Evolutionary conservation across 306 rosid species (phyloP), one percentile per base, ranked within the genome.

Genomic region (Echinosophora koreensis): DNA sequence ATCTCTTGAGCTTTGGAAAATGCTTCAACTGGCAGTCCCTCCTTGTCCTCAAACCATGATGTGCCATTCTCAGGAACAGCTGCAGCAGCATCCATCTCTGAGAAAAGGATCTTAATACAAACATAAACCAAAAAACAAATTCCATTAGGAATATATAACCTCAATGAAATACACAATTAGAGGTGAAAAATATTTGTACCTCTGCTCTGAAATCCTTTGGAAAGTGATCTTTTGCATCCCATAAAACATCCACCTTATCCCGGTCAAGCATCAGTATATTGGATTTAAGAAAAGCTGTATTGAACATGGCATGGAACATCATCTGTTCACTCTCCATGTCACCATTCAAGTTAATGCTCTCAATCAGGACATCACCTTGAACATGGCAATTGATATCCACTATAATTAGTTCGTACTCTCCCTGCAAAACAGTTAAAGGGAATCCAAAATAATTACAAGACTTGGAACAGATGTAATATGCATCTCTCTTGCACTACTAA

Each of bases 351-450:
- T 78, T 77, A 74, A 88, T 80, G 79, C 94, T 81, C 82, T 91
- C 97, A 42, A 91, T 80, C 70, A 91, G 84, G 38, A 91, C 88
- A 76, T 91, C 97, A 65, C 94, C 97, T 87, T 85, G 91, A 77
- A 88, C 80, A 73, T 77, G 88, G 52, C 94, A 86, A 77, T 80
- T 86, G 56, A 91, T 87, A 77, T 91, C 89, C 49, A 89, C 77
- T 72, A 89, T 88, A 73, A 88, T 79, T 78, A 88, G 80, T 57
- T 88, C 91, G 50, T 87, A 64, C 71, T 91, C 97, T 78, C 27
- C 86, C 94, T 91, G 91, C 84, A 81, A 69, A 44, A 70, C 4
- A 51, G 44, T 61, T 62, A 4, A 10, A 34, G 11, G 77, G 13
- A 56, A 63, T 50, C 28, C 64, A 78, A 72, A 62, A 75, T 41